phyloP scores from a whole-genome alignment of 306 rosid species.

The Carpinus viminea region DNA sequence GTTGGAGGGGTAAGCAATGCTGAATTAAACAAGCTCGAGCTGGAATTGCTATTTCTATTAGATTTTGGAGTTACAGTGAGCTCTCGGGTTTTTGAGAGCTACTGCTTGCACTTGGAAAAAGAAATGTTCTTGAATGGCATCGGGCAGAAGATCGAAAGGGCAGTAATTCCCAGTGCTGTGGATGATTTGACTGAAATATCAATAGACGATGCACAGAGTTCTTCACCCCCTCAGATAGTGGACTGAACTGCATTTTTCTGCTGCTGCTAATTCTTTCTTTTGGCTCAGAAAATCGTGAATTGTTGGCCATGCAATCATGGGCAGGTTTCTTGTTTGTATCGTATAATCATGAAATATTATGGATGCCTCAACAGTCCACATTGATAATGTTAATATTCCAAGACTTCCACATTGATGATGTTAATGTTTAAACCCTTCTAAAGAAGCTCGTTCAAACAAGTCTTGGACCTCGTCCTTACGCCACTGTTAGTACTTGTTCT shows the following conservation, averaged over 20 bases:
- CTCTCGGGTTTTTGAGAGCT: slow-evolving; percentile 66
- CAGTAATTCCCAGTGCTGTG: slow-evolving; percentile 36
- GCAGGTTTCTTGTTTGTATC: not conserved
- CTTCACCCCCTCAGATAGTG: slow-evolving; percentile 50
- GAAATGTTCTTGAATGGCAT: slow-evolving; percentile 60
- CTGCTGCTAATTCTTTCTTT: not conserved
- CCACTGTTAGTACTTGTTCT: no score
- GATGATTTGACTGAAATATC: slow-evolving; percentile 56
- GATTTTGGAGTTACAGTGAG: slow-evolving; percentile 79
- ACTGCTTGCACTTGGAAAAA: slow-evolving; percentile 75
- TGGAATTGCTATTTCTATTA: slow-evolving; percentile 79
- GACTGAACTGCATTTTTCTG: slow-evolving; percentile 29
- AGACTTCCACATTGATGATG: not conserved
- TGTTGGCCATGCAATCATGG: not conserved
- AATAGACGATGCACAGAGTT: slow-evolving; percentile 45
- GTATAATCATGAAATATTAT: not conserved
- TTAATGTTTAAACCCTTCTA: no score
- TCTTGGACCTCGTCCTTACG: no score
- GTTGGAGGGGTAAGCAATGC: slow-evolving; percentile 81
- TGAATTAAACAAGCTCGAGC: slow-evolving; percentile 78
- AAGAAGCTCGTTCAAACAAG: no score
- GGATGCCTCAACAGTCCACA: not conserved
- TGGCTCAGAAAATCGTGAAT: not conserved
- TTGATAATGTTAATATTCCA: not conserved
- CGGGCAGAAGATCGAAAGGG: slow-evolving; percentile 51